Evolutionary conservation across 148 eudicot genomes (phyloP).

Genomic region (Silene conica): DNA sequence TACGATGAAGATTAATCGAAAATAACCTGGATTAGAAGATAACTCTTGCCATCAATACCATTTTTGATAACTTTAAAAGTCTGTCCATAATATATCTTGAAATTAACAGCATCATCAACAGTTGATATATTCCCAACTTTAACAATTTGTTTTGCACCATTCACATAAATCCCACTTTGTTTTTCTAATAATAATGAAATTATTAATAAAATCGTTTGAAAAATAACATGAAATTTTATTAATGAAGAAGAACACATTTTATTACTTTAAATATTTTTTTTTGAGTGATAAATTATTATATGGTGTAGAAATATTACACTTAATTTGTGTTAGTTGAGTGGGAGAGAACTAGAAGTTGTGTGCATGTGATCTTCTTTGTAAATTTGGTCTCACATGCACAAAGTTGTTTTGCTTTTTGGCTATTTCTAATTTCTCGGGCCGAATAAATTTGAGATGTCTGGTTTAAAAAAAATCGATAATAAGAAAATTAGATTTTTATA

Average conservation of each 20-base stretch:
- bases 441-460: too few species aligned
- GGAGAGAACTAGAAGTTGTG: constrained; percentile 23
- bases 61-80: constrained; percentile 92
- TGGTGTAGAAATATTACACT: background rate
- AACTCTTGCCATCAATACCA: constrained; percentile 59
- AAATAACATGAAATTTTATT: background rate
- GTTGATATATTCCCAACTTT: constrained; percentile 45
- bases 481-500: too few species aligned
- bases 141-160: background rate
- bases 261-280: too few species aligned
- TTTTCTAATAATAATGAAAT: background rate
- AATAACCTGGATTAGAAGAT: constrained; percentile 67
- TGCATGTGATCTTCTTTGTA: constrained; percentile 21
- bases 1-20: background rate
- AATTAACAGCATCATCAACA: constrained; percentile 65
- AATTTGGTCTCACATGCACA: constrained; percentile 11
- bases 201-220: background rate
- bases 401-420: constrained; percentile 23
- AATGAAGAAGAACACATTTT: constrained; percentile 8
- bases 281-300: constrained; percentile 5
- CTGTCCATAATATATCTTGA: constrained; percentile 84
- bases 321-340: constrained; percentile 19
- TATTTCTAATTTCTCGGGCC: background rate
- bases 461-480: too few species aligned
- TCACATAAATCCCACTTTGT: background rate